A percentile compares a stretch with the other conserved stretches of the same genome.
Evolutionary conservation across 345 rosid genomes (phyloP).

Genomic region (Ailanthus altissimus): DNA sequence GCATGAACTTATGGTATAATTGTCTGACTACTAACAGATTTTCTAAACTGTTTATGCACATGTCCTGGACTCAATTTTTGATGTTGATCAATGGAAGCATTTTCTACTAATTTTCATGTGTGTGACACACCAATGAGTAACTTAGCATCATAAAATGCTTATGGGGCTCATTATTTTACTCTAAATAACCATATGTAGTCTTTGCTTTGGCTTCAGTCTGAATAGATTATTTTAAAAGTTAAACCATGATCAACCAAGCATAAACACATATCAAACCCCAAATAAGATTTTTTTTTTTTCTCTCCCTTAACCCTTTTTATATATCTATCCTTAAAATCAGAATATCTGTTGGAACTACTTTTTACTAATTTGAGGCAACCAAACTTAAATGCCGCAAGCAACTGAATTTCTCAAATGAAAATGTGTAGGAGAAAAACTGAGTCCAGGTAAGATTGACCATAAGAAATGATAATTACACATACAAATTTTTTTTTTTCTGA

Average conservation of each 20-base stretch:
- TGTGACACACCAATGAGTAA: too few species aligned
- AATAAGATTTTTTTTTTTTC: not conserved
- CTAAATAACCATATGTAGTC: not conserved
- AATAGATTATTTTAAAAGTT: not conserved
- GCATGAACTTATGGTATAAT: not conserved
- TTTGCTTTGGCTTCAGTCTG: not conserved
- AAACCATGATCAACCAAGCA: not conserved
- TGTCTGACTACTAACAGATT: not conserved
- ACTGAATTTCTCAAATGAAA: not conserved
- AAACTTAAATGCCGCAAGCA: not conserved
- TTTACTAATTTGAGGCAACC: not conserved
- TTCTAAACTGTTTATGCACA: not conserved
- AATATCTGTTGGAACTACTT: not conserved
- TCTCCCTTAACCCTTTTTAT: not conserved
- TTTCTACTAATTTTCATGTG: not conserved
- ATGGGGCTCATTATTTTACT: not conserved
- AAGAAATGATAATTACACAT: not conserved
- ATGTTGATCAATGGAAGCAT: not conserved
- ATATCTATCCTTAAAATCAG: not conserved
- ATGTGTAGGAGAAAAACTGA: not conserved
- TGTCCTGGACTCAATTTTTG: not conserved
- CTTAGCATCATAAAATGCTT: not conserved
- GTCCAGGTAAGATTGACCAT: not conserved
- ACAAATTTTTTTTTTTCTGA: not conserved
- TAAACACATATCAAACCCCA: not conserved